Percentiles rank a stretch among this genome's conserved stretches.
Conservation (phyloP, 805 yeast genomes). For the Suhomyces emberorum region DNA sequence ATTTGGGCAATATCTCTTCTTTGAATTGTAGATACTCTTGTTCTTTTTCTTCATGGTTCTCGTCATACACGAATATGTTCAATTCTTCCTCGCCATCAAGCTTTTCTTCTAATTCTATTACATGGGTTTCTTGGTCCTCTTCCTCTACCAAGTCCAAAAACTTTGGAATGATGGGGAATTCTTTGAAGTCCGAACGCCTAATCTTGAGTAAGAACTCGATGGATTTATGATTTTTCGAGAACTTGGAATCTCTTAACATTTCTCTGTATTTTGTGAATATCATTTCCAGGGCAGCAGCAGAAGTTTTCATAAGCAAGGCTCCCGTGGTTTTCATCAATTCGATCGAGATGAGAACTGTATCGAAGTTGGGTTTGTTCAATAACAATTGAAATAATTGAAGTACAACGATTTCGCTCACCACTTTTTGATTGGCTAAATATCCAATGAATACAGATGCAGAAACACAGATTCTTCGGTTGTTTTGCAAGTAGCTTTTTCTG, state of each 20-base stretch:
- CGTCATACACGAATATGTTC: slow-evolving; percentile 51
- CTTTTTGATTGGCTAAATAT: slow-evolving; percentile 60
- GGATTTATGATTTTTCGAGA: slow-evolving; percentile 39
- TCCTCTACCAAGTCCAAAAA: slow-evolving; percentile 62
- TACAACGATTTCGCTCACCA: slow-evolving; percentile 34
- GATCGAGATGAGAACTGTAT: slow-evolving; percentile 53
- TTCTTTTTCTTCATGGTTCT: slow-evolving; percentile 49
- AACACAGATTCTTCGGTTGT: slow-evolving; percentile 43
- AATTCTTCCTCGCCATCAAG: slow-evolving; percentile 45
- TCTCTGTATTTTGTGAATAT: slow-evolving; percentile 60
- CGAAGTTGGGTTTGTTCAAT: slow-evolving; percentile 46
- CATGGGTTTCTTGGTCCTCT: slow-evolving; percentile 57
- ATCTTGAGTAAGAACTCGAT: slow-evolving; percentile 51
- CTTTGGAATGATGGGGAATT: slow-evolving; percentile 36
- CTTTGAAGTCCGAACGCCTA: slow-evolving; percentile 43
- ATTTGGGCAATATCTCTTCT: slow-evolving; percentile 45
- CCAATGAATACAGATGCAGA: slow-evolving; percentile 51
- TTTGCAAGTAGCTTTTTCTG: slow-evolving; percentile 47
- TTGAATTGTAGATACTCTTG: slow-evolving; percentile 41
- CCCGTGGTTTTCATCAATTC: slow-evolving; percentile 54
- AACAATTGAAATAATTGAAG: slow-evolving; percentile 35
- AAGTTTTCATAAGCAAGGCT: slow-evolving; percentile 39
- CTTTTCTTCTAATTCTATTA: slow-evolving; percentile 51
- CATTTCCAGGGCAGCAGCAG: slow-evolving; percentile 43
- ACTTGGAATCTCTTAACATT: slow-evolving; percentile 50